These are phyloP conservation scores for Fusarium multiceps DNA, from an alignment of 2,329 filamentous ascomycete genomes.

Conservation along the genomic window DNA sequence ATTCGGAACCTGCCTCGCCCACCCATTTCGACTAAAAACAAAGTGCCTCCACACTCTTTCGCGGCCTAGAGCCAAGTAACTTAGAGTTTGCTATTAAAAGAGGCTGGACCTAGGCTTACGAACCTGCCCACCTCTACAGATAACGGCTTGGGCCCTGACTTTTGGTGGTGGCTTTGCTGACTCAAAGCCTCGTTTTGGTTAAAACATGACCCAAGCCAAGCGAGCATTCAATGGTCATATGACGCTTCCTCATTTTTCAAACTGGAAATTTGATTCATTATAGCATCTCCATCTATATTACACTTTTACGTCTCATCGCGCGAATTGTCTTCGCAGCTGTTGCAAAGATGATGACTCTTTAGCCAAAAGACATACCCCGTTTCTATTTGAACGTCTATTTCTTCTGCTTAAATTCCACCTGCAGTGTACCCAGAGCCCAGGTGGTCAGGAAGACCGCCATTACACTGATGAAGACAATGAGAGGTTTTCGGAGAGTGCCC, in stretches of 20 bases:
- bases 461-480: constrained; percentile 80
- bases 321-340: constrained; percentile 23
- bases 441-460: constrained; percentile 78
- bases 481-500: constrained; percentile 84
- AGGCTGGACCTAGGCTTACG: constrained; percentile 10
- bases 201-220: constrained; percentile 22
- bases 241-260: constrained; percentile 2
- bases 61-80: constrained; percentile 2
- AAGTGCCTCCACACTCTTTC: constrained; percentile 27
- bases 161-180: constrained; percentile 28
- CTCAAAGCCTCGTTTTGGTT: constrained; percentile 17
- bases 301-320: constrained; percentile 42
- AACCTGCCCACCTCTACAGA: constrained; percentile 5
- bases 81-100: constrained; percentile 12
- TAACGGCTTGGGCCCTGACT: constrained; percentile 16
- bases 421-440: constrained; percentile 81
- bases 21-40: constrained; percentile 31
- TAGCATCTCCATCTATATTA: constrained; percentile 38
- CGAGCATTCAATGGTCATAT: constrained; percentile 5
- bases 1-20: constrained; percentile 31
- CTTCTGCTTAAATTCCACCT: constrained; percentile 77
- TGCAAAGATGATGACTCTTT: constrained; percentile 12
- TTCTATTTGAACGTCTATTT: constrained; percentile 45
- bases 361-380: constrained; percentile 16
- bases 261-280: constrained; percentile 19